Evolutionary conservation across 495 filamentous ascomycete species (phyloP), one percentile per base, ranked within the genome.

Genomic region (Mytilinidion resinicola): DNA sequence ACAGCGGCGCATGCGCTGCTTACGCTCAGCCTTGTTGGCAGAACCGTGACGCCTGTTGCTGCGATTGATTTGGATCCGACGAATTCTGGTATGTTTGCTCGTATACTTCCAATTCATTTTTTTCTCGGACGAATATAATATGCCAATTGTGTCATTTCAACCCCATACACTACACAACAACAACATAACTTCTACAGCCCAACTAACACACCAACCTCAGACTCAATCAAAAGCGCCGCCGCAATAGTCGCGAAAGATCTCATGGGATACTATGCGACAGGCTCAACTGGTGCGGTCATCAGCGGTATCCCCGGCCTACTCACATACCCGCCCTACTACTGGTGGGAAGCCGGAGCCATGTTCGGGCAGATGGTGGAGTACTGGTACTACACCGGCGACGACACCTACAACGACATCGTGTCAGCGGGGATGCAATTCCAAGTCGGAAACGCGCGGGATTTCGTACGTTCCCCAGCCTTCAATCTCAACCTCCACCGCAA

Each of bases 291-390:
- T 51, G 81, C 85, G 59, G 66, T 79, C 48, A 71, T 79, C 0
- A 85, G 83, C 25, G 76, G 81, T 25, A 81, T 81, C 4, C 81
- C 82, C 12, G 87, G 87, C 33, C 80, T 89, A 44, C 74, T 90
- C 10, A 78, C 80, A 36, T 56, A 53, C 15, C 77, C 75, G 4
- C 78, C 78, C 15, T 79, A 76, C 44, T 82, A 80, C 51, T 91
- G 87, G 87, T 91, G 86, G 86, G 84, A 89, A 70, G 81, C 78
- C 51, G 87, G 86, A 51, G 85, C 84, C 49, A 82, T 89, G 73
- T 90, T 85, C 77, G 85, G 86, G n/a, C 55, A 61, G 36, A 55
- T 65, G 53, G 65, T 91, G 48, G 85, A 91, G 62, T 92, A 91
- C 68, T 90, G 87, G 87, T 78, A 81, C 64, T 80, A 80, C 68